Conservation (phyloP, 371 early-diverging fungal genomes). For the Synchytrium microbalum region DNA sequence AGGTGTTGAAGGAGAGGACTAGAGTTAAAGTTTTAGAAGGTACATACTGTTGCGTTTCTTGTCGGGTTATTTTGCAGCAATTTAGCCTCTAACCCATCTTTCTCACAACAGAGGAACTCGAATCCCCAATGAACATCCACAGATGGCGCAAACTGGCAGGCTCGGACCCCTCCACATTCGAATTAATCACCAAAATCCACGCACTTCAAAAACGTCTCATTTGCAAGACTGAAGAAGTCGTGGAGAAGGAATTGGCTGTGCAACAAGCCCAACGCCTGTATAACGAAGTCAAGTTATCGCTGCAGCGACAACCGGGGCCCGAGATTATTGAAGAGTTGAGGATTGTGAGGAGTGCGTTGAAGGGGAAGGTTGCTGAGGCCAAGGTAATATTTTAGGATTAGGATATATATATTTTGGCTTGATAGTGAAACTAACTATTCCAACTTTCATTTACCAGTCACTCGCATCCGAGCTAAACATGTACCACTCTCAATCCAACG, state of each 20-base stretch:
- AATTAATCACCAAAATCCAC: conserved; percentile 42
- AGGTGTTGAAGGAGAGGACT: conserved; percentile 31
- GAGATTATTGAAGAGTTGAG: conserved; percentile 33
- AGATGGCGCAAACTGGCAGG: conserved; percentile 49
- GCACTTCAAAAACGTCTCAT: conserved; percentile 45
- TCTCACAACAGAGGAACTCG: conserved; percentile 40
- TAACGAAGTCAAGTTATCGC: conserved; percentile 36
- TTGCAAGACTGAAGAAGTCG: conserved; percentile 34
- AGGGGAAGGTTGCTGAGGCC: background rate
- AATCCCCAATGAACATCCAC: conserved; percentile 47
- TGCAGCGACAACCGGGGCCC: conserved; percentile 41
- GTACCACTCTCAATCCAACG: background rate
- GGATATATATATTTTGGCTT: too few relatives aligned
- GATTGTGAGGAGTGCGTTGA: background rate
- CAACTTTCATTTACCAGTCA: background rate
- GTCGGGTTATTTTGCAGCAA: background rate
- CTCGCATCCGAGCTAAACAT: background rate
- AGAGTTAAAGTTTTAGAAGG: conserved; percentile 41
- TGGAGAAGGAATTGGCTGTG: conserved; percentile 36
- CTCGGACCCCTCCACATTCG: conserved; percentile 40
- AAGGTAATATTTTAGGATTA: background rate
- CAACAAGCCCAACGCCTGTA: conserved; percentile 38
- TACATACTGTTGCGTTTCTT: background rate
- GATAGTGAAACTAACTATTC: too few relatives aligned
- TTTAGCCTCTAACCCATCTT: background rate